Percentiles rank a stretch among this genome's conserved stretches.
These are phyloP conservation scores for Cladosporium velox DNA, from an alignment of 2,329 filamentous ascomycete genomes.

Conservation along the genomic window DNA sequence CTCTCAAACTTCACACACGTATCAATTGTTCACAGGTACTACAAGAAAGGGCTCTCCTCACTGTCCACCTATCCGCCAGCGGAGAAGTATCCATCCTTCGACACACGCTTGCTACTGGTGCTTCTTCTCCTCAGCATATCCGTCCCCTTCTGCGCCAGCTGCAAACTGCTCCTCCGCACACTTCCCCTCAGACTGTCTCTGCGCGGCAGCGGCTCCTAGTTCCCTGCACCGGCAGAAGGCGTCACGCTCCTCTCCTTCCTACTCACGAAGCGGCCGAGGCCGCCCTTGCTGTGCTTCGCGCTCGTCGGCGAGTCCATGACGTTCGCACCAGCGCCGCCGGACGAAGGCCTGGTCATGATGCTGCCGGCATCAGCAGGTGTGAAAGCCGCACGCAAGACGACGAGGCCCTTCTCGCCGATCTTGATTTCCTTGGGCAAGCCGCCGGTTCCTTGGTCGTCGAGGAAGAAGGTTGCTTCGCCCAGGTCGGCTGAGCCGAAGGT, in stretches of 20 bases:
- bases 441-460: conserved; percentile 74
- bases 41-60: neutral
- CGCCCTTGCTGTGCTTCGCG: conserved; percentile 26
- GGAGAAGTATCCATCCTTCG: neutral
- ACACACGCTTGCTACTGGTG: neutral
- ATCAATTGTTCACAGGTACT: neutral
- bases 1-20: neutral
- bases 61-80: neutral
- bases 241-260: conserved; percentile 36
- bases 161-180: conserved; percentile 4
- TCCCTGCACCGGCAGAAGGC: conserved; percentile 23
- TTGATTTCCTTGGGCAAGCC: conserved; percentile 71
- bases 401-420: conserved; percentile 75
- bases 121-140: conserved; percentile 7
- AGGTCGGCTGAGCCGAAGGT: conserved; percentile 83
- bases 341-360: conserved; percentile 24
- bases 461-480: conserved; percentile 84
- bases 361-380: conserved; percentile 31
- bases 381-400: conserved; percentile 49
- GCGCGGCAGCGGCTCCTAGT: conserved; percentile 19
- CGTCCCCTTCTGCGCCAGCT: neutral
- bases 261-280: conserved; percentile 32
- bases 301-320: conserved; percentile 10
- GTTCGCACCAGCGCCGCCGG: conserved; percentile 18
- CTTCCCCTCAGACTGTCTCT: conserved; percentile 7